Evolutionary conservation across 768 basidiomycete species (phyloP).

Genomic region (Mrakia gelida): DNA sequence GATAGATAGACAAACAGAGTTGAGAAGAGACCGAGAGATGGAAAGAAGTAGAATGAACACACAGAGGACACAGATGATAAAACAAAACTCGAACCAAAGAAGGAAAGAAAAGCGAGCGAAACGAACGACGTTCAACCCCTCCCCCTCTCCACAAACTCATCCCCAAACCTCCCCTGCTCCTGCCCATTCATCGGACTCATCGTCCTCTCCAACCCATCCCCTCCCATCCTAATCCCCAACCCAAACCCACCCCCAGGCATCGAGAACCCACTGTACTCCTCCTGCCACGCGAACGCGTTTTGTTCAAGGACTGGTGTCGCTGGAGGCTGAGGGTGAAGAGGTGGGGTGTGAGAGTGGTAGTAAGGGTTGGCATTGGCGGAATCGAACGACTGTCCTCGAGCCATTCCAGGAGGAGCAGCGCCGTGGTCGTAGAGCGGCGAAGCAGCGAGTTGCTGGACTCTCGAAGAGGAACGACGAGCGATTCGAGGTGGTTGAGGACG

Average conservation of each 20-base stretch:
- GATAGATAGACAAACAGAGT: too few species aligned
- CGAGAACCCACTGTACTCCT: background rate
- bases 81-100: too few species aligned
- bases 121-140: background rate
- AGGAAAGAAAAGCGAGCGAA: too few species aligned
- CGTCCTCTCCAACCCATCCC: background rate
- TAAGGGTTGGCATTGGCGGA: background rate
- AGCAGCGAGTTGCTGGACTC: background rate
- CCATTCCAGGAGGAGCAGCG: background rate
- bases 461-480: background rate
- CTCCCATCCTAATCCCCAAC: slow-evolving; percentile 10
- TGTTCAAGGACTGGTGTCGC: background rate
- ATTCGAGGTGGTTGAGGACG: background rate
- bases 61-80: too few species aligned
- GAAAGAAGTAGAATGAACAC: too few species aligned
- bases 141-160: background rate
- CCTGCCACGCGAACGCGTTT: background rate
- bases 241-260: slow-evolving; percentile 7
- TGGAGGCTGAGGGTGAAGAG: background rate
- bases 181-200: background rate
- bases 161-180: background rate
- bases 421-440: too few species aligned
- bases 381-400: background rate
- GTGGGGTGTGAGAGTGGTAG: background rate
- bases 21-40: too few species aligned